Base-by-base conservation (phyloP, 805 yeast genomes). In the Spathaspora hagerdaliae region DNA sequence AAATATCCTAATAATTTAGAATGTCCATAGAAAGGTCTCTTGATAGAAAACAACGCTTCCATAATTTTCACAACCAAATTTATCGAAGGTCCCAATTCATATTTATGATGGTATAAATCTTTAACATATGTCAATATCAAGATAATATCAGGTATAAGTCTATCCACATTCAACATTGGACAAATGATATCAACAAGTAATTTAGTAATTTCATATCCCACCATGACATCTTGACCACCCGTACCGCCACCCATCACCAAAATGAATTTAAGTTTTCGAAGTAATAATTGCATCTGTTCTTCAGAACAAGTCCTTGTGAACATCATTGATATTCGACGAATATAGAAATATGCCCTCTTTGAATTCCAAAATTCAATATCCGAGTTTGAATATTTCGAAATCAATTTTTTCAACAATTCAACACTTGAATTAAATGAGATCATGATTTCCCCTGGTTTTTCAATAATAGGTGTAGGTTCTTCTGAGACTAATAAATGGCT, bases 181-280 rank as follows among this genome's bases (percentile, higher is more conserved):
- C 55, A 42, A 26, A 64, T 49, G n/a, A 47, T 47, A 1, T 44
- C 40, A 14, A 52, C 46, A 3, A 68, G 26, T 2, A 65, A 52
- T 1, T 43, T 39, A 1, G 52, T 41, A 7, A 73, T 37, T 5
- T 63, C 49, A 9, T 46, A 43, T n/a, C 36, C 36, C 6, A 46
- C 32, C 24, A 19, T 19, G 24, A 19, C 24, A 19, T 19, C 24
- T 5, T 19, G 24, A 19, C 24, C 24, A 19, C 24, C 24, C 4
- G 4, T 19, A 11, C 19, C 34, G 2, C 31, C 26, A n/a, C 39
- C 34, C 10, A 46, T 40, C 7, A 61, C 38, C 7, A 70, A 51
- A 6, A 76, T 44, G 1, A 70, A 47, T 46, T 74, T 74, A 15
- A 78, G 42, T 44, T 58, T 65, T 45, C 79, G 60, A 6, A 77